Evolutionary conservation across 768 basidiomycete genomes (phyloP).

Genomic region (Hemileccinum impolitum): DNA sequence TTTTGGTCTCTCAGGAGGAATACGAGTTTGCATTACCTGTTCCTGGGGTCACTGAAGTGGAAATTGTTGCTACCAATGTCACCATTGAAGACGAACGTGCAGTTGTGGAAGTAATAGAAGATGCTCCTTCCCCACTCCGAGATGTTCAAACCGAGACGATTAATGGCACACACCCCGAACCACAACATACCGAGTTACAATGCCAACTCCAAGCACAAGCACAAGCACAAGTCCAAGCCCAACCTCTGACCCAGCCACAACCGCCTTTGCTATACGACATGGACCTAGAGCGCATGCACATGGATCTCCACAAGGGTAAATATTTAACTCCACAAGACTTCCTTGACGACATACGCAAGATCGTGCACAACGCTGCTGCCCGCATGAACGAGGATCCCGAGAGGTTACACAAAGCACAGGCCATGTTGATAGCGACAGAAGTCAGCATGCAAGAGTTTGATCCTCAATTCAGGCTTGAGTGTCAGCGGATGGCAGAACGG

Average conservation of each 20-base stretch:
- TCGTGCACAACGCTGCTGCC: conserved; percentile 69
- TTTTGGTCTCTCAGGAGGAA: conserved; percentile 56
- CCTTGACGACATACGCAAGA: conserved; percentile 76
- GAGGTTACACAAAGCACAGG: conserved; percentile 74
- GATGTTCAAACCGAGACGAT: conserved; percentile 33
- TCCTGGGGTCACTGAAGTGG: conserved; percentile 26
- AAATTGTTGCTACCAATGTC: conserved; percentile 36
- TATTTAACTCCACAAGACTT: conserved; percentile 90
- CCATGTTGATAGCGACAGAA: conserved; percentile 84
- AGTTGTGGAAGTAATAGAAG: conserved; percentile 41
- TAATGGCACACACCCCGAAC: conserved; percentile 34
- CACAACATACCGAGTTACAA: conserved; percentile 19
- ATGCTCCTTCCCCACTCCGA: conserved; percentile 17
- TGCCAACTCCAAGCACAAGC: conserved; percentile 36
- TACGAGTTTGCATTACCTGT: conserved; percentile 51
- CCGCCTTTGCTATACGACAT: conserved; percentile 68
- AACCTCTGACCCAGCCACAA: conserved; percentile 34
- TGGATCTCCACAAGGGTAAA: conserved; percentile 74
- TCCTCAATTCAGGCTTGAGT: conserved; percentile 71
- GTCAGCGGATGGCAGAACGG: conserved; percentile 79
- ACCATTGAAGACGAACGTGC: conserved; percentile 41
- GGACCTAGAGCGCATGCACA: conserved; percentile 90
- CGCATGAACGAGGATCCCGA: conserved; percentile 65
- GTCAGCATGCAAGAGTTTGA: conserved; percentile 89
- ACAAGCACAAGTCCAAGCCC: conserved; percentile 34